Percentiles rank a stretch among this genome's conserved stretches.
phyloP scores from a whole-genome alignment of 768 basidiomycete genomes.

The Suillus cothurnatus region DNA sequence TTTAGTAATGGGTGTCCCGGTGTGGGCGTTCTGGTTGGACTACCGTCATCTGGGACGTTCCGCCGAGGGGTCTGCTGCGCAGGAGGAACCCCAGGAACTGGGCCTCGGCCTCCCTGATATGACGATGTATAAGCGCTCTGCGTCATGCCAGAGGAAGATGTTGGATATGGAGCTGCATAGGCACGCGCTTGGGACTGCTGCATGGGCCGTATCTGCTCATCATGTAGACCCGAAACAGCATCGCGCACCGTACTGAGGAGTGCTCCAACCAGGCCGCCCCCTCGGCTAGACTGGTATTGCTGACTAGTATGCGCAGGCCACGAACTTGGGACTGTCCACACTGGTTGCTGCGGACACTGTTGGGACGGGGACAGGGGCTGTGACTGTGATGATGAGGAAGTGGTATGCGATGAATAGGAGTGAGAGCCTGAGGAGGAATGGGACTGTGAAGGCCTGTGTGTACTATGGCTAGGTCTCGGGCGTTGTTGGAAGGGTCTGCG shows the following conservation, averaged over 20 bases:
- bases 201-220: constrained; percentile 18
- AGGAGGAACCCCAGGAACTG: neutral
- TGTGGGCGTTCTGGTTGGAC: constrained; percentile 62
- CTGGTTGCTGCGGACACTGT: constrained; percentile 18
- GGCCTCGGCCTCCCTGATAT: constrained; percentile 2
- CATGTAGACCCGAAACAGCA: constrained; percentile 25
- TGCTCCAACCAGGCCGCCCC: constrained; percentile 29
- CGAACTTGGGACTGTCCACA: constrained; percentile 6
- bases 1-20: constrained; percentile 70
- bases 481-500: constrained; percentile 59
- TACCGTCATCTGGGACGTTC: constrained; percentile 47
- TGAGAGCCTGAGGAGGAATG: constrained; percentile 10
- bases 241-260: constrained; percentile 30
- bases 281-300: constrained; percentile 13
- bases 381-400: constrained; percentile 4
- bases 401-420: neutral
- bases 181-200: constrained; percentile 21
- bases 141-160: neutral
- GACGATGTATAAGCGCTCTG: constrained; percentile 18
- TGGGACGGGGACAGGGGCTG: constrained; percentile 14
- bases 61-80: constrained; percentile 6
- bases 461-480: constrained; percentile 16
- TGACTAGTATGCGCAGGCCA: constrained; percentile 12
- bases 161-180: constrained; percentile 22
- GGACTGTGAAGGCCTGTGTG: constrained; percentile 13